Evolutionary conservation across 2,329 filamentous ascomycete genomes (phyloP).

Genomic region (Trichoderma sp.): DNA sequence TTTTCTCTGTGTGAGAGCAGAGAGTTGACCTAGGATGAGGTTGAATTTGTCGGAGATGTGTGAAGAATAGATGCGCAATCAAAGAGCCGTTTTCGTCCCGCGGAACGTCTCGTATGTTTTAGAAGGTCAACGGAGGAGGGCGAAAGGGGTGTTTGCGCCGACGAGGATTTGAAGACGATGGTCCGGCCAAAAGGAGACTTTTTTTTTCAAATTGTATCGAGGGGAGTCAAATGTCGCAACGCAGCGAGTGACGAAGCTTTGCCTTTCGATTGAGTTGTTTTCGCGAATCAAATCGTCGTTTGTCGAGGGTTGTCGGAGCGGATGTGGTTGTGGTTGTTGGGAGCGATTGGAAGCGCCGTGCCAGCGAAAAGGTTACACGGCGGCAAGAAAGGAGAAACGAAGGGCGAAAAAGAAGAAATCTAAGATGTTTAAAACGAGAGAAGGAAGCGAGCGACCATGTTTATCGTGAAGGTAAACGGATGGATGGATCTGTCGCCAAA

Average conservation of each 20-base stretch:
- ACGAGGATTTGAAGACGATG: slow-evolving; percentile 1
- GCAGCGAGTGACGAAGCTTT: background rate
- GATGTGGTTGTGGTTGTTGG: background rate
- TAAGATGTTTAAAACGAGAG: slow-evolving; percentile 10
- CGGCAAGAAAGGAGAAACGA: slow-evolving; percentile 2
- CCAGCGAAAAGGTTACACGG: background rate
- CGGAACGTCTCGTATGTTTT: slow-evolving; percentile 11
- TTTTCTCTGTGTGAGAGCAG: background rate
- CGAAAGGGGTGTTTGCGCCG: background rate
- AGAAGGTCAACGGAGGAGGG: background rate
- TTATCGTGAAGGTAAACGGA: slow-evolving; percentile 13
- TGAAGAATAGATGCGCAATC: background rate
- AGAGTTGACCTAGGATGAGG: background rate
- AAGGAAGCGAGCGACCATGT: slow-evolving; percentile 16
- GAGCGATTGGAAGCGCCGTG: slow-evolving; percentile 13
- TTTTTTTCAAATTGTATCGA: background rate
- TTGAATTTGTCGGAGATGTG: background rate
- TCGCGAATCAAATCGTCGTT: background rate
- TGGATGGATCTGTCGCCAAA: slow-evolving; percentile 17
- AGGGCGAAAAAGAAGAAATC: background rate
- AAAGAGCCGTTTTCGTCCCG: slow-evolving; percentile 17
- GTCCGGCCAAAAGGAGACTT: slow-evolving; percentile 10
- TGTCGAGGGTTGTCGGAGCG: background rate
- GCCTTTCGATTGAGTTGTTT: background rate
- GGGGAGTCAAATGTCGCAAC: background rate